Base-by-base conservation (phyloP, 2,329 filamentous ascomycete genomes). In the Cercospora zeina region DNA sequence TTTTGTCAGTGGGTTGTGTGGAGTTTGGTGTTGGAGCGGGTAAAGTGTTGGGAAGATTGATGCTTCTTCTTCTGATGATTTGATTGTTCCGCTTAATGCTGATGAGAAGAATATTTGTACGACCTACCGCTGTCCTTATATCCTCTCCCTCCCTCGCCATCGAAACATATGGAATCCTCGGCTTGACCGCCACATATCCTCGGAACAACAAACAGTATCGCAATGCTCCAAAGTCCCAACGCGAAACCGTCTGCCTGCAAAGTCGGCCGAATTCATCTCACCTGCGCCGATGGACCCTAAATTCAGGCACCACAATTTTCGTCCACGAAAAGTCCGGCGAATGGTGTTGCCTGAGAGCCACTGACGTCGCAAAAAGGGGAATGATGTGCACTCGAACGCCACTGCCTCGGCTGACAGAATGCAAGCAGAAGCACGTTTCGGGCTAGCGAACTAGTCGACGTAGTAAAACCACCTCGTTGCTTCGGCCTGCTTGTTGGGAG, bases 291-390 rank as follows among this genome's bases (percentile, higher is more conserved):
- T 30, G 34, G 42, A 19, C 21, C 27, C 42, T 49, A 49, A n/a
- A 30, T n/a, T 49, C 55, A 58, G 55, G 55, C 39, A 58, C 39
- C 55, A 31, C 45, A 50, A 58, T 58, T 50, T 47, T 47, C 42
- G 45, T 58, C 42, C 42, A 58, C 56, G 45, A 58, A 37, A 58
- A 58, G 10, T 33, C 13, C 56, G 19, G 33, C 56, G 42, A 58
- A 58, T 51, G 16, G 33, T 50, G 56, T 58, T 58, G 56, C 56
- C 56, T 58, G 33, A 31, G 42, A 36, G 56, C 56, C 56, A 45
- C 55, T 33, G 39, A 58, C 55, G 55, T 58, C 39, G 39, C 19
- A 34, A 45, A 56, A 56, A 30, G 54, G 37, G 55, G n/a, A 36
- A 14, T 36, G 42, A 58, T 49, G 8, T 42, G 55, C 55, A 16